These are phyloP conservation scores for Macadamia integrifolia DNA, from an alignment of 164 flowering plant genomes.

Conservation along the genomic window DNA sequence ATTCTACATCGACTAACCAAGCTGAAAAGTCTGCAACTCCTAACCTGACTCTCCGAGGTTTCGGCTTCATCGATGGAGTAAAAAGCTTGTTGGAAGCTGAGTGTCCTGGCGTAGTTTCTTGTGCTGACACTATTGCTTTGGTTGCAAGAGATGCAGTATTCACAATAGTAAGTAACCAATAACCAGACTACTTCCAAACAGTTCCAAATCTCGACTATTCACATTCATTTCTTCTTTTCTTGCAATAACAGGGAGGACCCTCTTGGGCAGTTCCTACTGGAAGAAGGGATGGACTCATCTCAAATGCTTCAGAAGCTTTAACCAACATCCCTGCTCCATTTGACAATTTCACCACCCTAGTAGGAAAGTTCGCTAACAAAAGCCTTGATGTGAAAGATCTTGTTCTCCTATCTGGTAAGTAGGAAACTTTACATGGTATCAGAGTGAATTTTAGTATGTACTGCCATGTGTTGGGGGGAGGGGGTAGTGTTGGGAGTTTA, in stretches of 20 bases:
- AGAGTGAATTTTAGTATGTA: too few species aligned
- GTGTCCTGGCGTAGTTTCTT: conserved; percentile 84
- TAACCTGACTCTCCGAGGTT: conserved; percentile 61
- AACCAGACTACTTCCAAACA: neutral
- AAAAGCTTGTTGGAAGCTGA: conserved; percentile 65
- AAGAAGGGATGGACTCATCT: conserved; percentile 70
- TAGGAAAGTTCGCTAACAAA: conserved; percentile 35
- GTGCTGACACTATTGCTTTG: conserved; percentile 74
- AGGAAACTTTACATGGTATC: neutral
- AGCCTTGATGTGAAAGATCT: conserved; percentile 70
- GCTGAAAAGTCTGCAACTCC: conserved; percentile 62
- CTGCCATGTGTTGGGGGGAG: too few species aligned
- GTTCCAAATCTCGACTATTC: too few species aligned
- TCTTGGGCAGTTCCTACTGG: conserved; percentile 84
- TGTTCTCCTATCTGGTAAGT: conserved; percentile 65
- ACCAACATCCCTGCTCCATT: conserved; percentile 58
- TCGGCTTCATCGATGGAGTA: conserved; percentile 67
- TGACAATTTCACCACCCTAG: conserved; percentile 50
- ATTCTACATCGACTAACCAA: conserved; percentile 44
- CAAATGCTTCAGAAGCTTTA: conserved; percentile 48
- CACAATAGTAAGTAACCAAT: conserved; percentile 37
- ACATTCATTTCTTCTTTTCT: too few species aligned
- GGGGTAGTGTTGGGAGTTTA: too few species aligned
- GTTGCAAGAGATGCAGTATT: conserved; percentile 72
- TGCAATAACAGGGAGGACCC: conserved; percentile 21